phyloP scores from a whole-genome alignment of 2,329 filamentous ascomycete genomes.

The Gremmenia infestans region DNA sequence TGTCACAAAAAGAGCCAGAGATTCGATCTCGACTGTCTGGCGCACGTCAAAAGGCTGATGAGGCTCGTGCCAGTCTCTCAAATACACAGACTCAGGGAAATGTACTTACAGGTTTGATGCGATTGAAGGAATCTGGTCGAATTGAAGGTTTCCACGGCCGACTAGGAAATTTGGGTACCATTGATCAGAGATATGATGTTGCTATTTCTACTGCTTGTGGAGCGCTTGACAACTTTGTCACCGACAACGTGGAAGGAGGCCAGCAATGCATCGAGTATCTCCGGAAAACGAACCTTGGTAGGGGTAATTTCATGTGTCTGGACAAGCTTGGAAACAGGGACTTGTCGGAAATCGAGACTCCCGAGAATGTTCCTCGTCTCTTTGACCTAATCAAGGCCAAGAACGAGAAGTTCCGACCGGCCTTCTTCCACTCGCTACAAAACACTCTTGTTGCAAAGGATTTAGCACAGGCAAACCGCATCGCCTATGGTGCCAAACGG shows the following conservation, averaged over 20 bases:
- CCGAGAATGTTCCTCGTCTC: conserved; percentile 84
- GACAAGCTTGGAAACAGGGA: conserved; percentile 80
- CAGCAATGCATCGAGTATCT: conserved; percentile 98
- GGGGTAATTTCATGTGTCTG: conserved; percentile 94
- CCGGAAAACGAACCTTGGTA: conserved; percentile 92
- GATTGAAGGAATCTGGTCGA: conserved; percentile 90
- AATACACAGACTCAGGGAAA: conserved; percentile 90
- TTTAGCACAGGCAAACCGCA: conserved; percentile 91
- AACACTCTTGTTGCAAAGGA: conserved; percentile 93
- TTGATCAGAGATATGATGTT: conserved; percentile 90
- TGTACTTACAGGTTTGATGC: conserved; percentile 86
- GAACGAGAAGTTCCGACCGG: conserved; percentile 78
- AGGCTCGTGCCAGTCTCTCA: conserved; percentile 84
- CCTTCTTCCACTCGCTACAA: conserved; percentile 92
- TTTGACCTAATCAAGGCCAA: conserved; percentile 92
- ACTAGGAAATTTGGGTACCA: conserved; percentile 87
- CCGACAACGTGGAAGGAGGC: conserved; percentile 90
- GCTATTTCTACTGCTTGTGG: conserved; percentile 97
- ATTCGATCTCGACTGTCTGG: conserved; percentile 81
- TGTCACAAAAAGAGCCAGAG: conserved; percentile 73
- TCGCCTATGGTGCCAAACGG: conserved; percentile 86
- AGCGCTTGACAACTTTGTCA: conserved; percentile 90
- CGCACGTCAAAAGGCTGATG: conserved; percentile 90
- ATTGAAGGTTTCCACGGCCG: conserved; percentile 97
- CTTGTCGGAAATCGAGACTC: conserved; percentile 75